Evolutionary conservation across 768 basidiomycete species (phyloP), one percentile per base, ranked within the genome.

Genomic region (Phanerochaete sordida): DNA sequence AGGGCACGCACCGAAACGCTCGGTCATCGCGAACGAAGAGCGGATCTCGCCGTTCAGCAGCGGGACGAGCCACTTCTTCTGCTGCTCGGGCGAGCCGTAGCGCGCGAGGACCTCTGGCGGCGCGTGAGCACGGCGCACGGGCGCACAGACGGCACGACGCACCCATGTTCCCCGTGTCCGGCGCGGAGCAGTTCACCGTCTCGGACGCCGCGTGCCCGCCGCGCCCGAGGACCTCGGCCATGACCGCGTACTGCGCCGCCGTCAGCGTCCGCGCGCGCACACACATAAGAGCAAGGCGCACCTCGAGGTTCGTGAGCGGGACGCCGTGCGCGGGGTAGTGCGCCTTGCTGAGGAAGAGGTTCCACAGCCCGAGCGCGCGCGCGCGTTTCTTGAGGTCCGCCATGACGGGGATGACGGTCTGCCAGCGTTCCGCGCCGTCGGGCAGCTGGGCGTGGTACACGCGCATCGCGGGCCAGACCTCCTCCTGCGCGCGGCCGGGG

Each of bases 81-180:
- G 93, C 69, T 99, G 97, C 62, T 85, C 91, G 1, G 86, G 83
- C 28, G 86, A 89, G n/a, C 91, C 97, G 72, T 95, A 99, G 58
- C 90, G 84, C 33, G 97, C 97, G 60, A 99, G 79, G 23, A 99
- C 94, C 92, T 99, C 95, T 95, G 77, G 30, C 15, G 58, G 27
- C 5, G 39, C 9, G 24, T 23, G 13, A 44, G 27, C 43, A 11
- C 9, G 19, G 27, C 15, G 13, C 33, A 35, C 33, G 23, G n/a
- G 33, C 46, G 1, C 4, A 16, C n/a, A n/a, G 37, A 6, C 35
- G 37, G 48, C 24, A 8, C 44, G 7, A 73, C 83, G 37, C 65
- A 92, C 93, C 94, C 95, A 98, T 98, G 73, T 98, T 98, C 1
- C 95, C 96, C 16, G 96, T 98, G 74, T 98, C 96, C 30, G 96